phyloP scores from a whole-genome alignment of 2,329 filamentous ascomycete species.

The Aspergillus sp. region DNA sequence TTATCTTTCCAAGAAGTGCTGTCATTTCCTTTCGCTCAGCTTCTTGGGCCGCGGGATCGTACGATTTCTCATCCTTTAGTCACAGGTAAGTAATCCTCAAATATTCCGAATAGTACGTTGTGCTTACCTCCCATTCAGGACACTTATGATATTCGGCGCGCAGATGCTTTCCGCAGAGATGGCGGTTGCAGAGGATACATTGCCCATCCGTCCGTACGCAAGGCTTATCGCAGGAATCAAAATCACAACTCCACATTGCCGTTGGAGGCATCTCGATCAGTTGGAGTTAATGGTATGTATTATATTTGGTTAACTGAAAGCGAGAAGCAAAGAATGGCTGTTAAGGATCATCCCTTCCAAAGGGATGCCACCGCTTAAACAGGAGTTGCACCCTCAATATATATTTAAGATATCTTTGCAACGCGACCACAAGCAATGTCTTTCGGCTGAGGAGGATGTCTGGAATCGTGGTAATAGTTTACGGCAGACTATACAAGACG shows the following conservation, averaged over 20 bases:
- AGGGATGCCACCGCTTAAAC: too few species aligned
- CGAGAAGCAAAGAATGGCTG: too few species aligned
- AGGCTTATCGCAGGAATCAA: conserved; percentile 30
- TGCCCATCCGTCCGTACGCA: conserved; percentile 39
- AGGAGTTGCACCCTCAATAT: too few species aligned
- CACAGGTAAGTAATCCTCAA: not conserved
- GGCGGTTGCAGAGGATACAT: conserved; percentile 41
- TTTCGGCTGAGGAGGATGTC: too few species aligned
- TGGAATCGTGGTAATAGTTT: too few species aligned
- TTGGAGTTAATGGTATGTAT: not conserved
- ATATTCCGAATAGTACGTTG: not conserved
- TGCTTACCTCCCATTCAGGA: conserved; percentile 39
- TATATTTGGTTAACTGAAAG: too few species aligned
- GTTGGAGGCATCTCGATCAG: not conserved
- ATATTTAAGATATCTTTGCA: too few species aligned
- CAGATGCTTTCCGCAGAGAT: conserved; percentile 41
- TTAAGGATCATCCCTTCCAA: too few species aligned
- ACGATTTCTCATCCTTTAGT: conserved; percentile 36
- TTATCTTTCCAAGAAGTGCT: conserved; percentile 35
- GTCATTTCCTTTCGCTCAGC: conserved; percentile 39
- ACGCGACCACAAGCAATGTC: too few species aligned
- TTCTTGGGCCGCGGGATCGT: conserved; percentile 33
- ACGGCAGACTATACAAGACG: too few species aligned
- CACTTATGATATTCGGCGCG: conserved; percentile 33
- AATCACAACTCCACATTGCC: conserved; percentile 34